Evolutionary conservation across 306 rosid species (phyloP).

Genomic region (Prunus fruticosa): DNA sequence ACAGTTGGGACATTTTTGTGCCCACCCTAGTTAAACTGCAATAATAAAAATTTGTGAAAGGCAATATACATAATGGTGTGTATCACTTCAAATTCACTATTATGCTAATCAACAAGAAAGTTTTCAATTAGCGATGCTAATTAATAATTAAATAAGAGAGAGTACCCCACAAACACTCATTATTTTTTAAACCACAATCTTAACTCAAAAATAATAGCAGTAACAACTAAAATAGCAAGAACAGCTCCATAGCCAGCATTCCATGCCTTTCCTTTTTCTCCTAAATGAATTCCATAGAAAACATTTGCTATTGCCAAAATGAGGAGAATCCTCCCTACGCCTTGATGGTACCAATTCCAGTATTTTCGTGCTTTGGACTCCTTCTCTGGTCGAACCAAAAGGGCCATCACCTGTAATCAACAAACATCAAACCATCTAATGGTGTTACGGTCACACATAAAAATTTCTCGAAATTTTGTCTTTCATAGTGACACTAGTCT

Average conservation of each 20-base stretch:
- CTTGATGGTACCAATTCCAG: constrained; percentile 77
- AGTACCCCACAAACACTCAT: neutral
- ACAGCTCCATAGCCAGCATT: constrained; percentile 53
- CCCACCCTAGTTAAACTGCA: neutral
- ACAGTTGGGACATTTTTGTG: neutral
- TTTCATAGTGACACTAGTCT: neutral
- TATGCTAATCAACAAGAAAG: no score
- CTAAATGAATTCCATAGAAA: constrained; percentile 73
- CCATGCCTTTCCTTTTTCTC: constrained; percentile 51
- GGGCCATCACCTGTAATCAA: constrained; percentile 51
- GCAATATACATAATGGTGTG: neutral
- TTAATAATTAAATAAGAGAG: neutral
- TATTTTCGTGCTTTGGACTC: constrained; percentile 52
- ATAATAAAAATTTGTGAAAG: no score
- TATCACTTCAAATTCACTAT: neutral
- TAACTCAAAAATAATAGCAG: constrained; percentile 46
- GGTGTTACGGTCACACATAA: neutral
- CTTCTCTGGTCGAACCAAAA: constrained; percentile 57
- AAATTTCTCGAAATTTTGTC: no score
- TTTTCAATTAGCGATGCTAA: neutral
- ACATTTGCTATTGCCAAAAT: constrained; percentile 60
- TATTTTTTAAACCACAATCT: constrained; percentile 37
- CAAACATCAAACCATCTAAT: neutral
- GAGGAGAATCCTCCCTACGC: constrained; percentile 52
- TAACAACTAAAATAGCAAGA: constrained; percentile 41